Base-by-base conservation (phyloP, 2,329 filamentous ascomycete genomes). In the Escovopsis weberi region DNA sequence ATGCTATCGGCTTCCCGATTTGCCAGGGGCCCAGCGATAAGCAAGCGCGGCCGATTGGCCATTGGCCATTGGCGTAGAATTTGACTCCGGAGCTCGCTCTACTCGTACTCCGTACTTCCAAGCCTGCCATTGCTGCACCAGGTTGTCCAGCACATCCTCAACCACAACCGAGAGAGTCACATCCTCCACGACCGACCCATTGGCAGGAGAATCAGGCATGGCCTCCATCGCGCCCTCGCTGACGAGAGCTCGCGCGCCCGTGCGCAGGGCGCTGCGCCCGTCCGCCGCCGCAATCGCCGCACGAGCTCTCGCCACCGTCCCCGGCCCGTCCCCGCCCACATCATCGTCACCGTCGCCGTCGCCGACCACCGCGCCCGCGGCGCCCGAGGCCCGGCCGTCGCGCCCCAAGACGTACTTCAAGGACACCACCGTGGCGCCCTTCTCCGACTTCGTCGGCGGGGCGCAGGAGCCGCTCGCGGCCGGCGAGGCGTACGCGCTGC, bases 401-500 rank as follows among this genome's bases (percentile, higher is more conserved):
- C 55, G 50, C 45, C 60, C 60, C 43, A 63, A 63, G 55, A 61
- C 72, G 2, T 78, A 78, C 54, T 78, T 78, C 63, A 77, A 76
- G 53, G 68, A 78, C 57, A 72, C 64, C 33, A 59, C 66, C 2
- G 63, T 80, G 7, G 72, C 71, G 0, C 64, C 75, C 6, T 71
- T 81, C 48, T 66, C 69, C 41, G 72, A 79, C 37, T 81, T 81
- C 52, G 51, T 80, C 26, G 62, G 56, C 19, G 55, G 59, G 4
- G 57, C 65, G 23, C 62, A 52, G 62, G 51, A 66, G 46, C 53
- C 70, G 4, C 58, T 79, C 5, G 52, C 71, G 1, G 53, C 65
- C 6, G 58, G 64, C 49, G 76, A 80, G 42, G 74, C 75, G 6
- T 78, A 77, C 58, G 66, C 70, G 43, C 65, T 80, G 36, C 69